A percentile compares a stretch with the other conserved stretches of the same genome.
phyloP scores from a whole-genome alignment of 352 stramenopile species.

The Pseudoperonospora humuli region DNA sequence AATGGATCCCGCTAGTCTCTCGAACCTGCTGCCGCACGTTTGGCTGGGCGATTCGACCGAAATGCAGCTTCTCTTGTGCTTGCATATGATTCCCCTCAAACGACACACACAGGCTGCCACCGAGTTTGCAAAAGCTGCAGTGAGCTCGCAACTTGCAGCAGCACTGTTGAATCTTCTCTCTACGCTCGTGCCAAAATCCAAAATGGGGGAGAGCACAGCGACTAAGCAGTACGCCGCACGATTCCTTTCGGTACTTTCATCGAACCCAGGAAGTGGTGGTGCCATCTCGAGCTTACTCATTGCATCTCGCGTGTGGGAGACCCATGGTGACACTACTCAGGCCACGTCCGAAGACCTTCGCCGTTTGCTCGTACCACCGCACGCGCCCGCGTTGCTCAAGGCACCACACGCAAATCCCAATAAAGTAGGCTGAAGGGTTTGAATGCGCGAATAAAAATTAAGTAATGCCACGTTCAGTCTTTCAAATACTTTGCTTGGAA shows the following conservation, averaged over 20 bases:
- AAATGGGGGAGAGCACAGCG: slow-evolving; percentile 64
- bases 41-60: slow-evolving; percentile 74
- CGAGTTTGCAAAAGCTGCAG: slow-evolving; percentile 71
- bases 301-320: slow-evolving; percentile 76
- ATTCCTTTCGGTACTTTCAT: slow-evolving; percentile 76
- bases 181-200: slow-evolving; percentile 72
- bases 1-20: slow-evolving; percentile 72
- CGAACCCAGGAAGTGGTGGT: slow-evolving; percentile 75
- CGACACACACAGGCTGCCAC: slow-evolving; percentile 80
- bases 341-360: slow-evolving; percentile 74
- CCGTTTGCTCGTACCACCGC: slow-evolving; percentile 58
- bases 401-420: slow-evolving; percentile 79
- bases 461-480: too few species aligned
- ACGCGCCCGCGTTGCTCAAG: slow-evolving; percentile 71
- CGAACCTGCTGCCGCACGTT: slow-evolving; percentile 61
- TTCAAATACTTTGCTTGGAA: too few species aligned
- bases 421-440: slow-evolving; percentile 53
- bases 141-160: slow-evolving; percentile 71
- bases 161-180: slow-evolving; percentile 78
- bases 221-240: slow-evolving; percentile 79
- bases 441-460: slow-evolving; percentile 11
- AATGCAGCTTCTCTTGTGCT: slow-evolving; percentile 74
- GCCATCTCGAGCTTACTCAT: slow-evolving; percentile 76
- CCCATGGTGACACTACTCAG: slow-evolving; percentile 72
- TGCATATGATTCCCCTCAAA: slow-evolving; percentile 86